Evolutionary conservation across 352 stramenopile genomes (phyloP).

Genomic region (Phytophthora niederhauseri): DNA sequence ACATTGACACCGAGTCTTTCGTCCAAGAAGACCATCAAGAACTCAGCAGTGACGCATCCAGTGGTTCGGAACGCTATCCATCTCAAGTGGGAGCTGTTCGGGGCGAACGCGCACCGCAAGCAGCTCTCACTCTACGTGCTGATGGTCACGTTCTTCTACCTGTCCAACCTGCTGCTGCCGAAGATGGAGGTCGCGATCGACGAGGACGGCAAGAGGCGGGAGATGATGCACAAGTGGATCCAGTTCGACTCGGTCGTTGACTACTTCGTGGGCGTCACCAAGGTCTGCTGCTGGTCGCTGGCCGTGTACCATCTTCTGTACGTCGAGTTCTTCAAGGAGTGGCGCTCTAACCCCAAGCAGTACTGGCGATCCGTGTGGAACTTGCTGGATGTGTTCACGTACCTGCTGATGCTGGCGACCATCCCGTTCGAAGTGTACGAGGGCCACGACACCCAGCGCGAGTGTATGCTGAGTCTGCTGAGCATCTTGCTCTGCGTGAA

Average conservation of each 20-base stretch:
- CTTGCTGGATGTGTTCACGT: conserved; percentile 56
- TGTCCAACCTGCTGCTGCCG: conserved; percentile 55
- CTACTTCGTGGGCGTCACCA: conserved; percentile 49
- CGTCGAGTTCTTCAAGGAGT: conserved; percentile 68
- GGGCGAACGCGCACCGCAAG: conserved; percentile 39
- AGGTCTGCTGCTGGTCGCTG: conserved; percentile 48
- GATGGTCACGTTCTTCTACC: conserved; percentile 59
- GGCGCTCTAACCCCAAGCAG: conserved; percentile 38
- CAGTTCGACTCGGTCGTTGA: conserved; percentile 45
- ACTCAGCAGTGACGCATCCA: conserved; percentile 50
- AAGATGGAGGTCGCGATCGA: conserved; percentile 44
- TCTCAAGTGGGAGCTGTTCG: conserved; percentile 64
- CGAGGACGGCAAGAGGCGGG: conserved; percentile 33
- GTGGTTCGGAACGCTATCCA: conserved; percentile 57
- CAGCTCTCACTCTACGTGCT: conserved; percentile 53
- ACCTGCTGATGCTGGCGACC: conserved; percentile 49
- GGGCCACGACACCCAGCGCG: conserved; percentile 40
- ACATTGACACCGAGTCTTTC: conserved; percentile 34
- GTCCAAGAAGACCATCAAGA: conserved; percentile 41
- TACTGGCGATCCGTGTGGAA: conserved; percentile 70
- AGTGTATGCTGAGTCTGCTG: conserved; percentile 57
- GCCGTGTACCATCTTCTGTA: conserved; percentile 61
- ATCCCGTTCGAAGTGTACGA: conserved; percentile 54
- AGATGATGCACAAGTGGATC: conserved; percentile 47
- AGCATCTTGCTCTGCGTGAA: conserved; percentile 62